Evolutionary conservation across 2,329 filamentous ascomycete genomes (phyloP).

Genomic region (Hypomyces perniciosus): DNA sequence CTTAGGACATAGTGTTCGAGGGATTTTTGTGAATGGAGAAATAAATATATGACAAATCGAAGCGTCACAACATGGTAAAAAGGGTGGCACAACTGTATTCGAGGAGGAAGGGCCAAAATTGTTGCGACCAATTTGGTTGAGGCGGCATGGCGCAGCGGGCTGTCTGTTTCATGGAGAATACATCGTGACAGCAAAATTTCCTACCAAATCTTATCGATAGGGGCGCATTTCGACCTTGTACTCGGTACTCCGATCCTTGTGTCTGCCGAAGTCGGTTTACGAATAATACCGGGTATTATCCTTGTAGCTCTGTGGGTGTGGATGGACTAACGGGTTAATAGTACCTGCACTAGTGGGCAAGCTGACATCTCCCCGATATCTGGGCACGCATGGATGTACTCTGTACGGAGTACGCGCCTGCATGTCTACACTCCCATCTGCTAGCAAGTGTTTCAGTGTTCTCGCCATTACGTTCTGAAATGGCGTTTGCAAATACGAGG

Average conservation of each 20-base stretch:
- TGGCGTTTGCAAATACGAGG: too few species aligned
- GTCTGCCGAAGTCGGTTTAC: slow-evolving; percentile 9
- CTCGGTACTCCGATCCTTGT: slow-evolving; percentile 8
- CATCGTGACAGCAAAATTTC: slow-evolving; percentile 9
- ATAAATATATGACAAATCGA: not conserved
- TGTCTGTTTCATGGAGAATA: too few species aligned
- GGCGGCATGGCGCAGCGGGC: not conserved
- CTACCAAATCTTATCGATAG: slow-evolving; percentile 11
- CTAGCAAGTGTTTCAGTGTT: too few species aligned
- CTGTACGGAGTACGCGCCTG: too few species aligned
- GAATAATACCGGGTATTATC: not conserved
- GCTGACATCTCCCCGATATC: too few species aligned
- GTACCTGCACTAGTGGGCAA: too few species aligned
- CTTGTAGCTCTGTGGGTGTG: too few species aligned
- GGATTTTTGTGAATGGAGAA: not conserved
- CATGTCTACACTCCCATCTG: too few species aligned
- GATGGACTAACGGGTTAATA: too few species aligned
- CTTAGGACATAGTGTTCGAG: not conserved
- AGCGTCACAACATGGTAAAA: not conserved
- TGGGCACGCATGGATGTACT: too few species aligned
- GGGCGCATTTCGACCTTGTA: not conserved
- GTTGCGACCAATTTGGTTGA: not conserved
- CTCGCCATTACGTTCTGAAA: too few species aligned
- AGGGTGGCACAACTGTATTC: not conserved
- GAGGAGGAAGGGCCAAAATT: not conserved